Conservation (phyloP, 2,329 filamentous ascomycete species). For the Penicillium sp. region DNA sequence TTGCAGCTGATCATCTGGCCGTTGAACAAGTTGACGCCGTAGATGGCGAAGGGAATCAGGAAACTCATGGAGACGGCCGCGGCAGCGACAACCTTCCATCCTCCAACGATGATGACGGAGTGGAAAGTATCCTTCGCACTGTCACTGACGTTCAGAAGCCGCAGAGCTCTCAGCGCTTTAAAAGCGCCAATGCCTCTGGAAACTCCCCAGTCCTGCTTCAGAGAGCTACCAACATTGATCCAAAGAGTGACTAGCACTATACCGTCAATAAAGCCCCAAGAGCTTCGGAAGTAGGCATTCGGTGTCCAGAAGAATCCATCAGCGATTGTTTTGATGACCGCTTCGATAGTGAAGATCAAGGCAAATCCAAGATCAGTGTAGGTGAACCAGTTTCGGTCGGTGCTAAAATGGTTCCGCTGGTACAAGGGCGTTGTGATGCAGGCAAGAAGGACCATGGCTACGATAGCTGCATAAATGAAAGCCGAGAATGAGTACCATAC, state of each 20-base stretch:
- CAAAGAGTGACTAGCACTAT: constrained; percentile 88
- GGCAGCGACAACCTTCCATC: constrained; percentile 87
- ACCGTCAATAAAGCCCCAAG: constrained; percentile 94
- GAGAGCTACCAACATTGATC: constrained; percentile 83
- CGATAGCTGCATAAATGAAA: constrained; percentile 87
- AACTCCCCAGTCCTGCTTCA: constrained; percentile 75
- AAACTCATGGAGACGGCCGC: constrained; percentile 92
- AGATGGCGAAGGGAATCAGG: constrained; percentile 93
- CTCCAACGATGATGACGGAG: constrained; percentile 87
- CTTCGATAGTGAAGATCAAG: constrained; percentile 77
- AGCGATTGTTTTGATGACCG: constrained; percentile 84
- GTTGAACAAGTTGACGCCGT: constrained; percentile 87
- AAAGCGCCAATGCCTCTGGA: constrained; percentile 92
- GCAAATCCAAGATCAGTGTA: constrained; percentile 92
- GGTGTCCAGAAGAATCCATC: constrained; percentile 96
- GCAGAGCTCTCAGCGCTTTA: constrained; percentile 87
- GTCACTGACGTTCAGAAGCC: constrained; percentile 91
- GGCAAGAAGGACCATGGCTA: constrained; percentile 95
- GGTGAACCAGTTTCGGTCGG: constrained; percentile 82
- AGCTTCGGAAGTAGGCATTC: constrained; percentile 92
- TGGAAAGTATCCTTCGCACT: constrained; percentile 95
- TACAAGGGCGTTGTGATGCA: constrained; percentile 93
- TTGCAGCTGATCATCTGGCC: constrained; percentile 79
- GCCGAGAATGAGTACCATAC: constrained; percentile 92
- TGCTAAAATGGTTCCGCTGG: constrained; percentile 76